Evolutionary conservation across 345 rosid species (phyloP).

Genomic region (Rhizophora apiculata): DNA sequence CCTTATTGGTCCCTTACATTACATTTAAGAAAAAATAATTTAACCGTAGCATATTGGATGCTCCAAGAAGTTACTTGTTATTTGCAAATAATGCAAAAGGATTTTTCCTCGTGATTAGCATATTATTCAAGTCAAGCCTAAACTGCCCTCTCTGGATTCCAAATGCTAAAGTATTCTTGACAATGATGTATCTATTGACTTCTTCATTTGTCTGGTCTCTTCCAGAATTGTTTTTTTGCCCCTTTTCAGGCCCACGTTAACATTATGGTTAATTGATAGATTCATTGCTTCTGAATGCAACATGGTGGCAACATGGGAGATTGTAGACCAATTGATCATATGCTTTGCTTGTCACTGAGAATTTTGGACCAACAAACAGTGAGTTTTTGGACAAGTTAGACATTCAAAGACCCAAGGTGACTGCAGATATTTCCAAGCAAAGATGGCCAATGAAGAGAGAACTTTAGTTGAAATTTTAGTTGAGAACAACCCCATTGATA

Average conservation of each 20-base stretch:
- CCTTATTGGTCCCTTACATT: no score
- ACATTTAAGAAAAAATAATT: no score
- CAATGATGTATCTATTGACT: not conserved
- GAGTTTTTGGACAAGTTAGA: not conserved
- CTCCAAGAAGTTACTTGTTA: no score
- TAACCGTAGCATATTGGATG: no score
- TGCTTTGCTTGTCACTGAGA: not conserved
- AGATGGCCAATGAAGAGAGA: constrained; percentile 21
- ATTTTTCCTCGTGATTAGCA: not conserved
- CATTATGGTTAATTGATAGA: not conserved
- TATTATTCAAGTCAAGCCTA: not conserved
- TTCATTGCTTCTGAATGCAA: not conserved
- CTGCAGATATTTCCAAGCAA: not conserved
- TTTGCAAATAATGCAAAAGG: no score
- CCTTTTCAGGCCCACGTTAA: not conserved
- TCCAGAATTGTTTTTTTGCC: not conserved
- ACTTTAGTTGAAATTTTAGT: constrained; percentile 26
- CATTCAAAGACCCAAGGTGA: not conserved
- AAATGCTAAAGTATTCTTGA: constrained; percentile 3
- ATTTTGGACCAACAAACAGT: not conserved
- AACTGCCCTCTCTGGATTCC: not conserved
- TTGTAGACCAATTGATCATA: not conserved
- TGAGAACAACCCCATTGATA: constrained; percentile 22
- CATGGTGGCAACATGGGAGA: not conserved
- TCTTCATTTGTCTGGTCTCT: not conserved